A percentile compares a stretch with the other conserved stretches of the same genome.
Evolutionary conservation across 2,329 filamentous ascomycete genomes (phyloP).

Genomic region (Clarireedia hainanense): DNA sequence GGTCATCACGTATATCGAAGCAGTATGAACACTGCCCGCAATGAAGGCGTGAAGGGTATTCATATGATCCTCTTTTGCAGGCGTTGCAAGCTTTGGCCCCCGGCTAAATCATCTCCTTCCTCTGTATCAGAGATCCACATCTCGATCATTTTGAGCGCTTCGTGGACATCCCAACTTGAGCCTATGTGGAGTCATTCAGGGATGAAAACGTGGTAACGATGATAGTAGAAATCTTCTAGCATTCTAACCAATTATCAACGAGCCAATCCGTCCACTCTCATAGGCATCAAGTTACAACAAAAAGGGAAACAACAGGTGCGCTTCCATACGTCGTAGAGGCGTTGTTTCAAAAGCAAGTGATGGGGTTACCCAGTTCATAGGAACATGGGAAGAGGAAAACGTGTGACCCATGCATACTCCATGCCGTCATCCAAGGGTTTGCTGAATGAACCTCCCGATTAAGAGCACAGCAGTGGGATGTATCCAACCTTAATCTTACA

Average conservation of each 20-base stretch:
- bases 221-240: no score
- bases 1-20: conserved; percentile 2
- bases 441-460: background rate
- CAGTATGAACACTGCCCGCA: background rate
- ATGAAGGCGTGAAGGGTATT: background rate
- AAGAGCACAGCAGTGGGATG: background rate
- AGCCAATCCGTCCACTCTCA: no score
- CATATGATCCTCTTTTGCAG: background rate
- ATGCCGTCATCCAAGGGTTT: background rate
- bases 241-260: no score
- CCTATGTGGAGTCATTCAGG: background rate
- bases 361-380: no score
- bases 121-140: background rate
- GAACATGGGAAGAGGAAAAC: background rate
- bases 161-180: background rate
- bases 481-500: background rate
- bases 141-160: conserved; percentile 2
- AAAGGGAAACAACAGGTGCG: no score
- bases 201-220: background rate
- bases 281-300: no score
- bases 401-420: background rate
- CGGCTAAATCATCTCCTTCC: no score
- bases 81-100: background rate
- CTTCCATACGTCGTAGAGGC: no score
- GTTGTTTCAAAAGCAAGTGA: no score